Percentiles rank a stretch among this genome's conserved stretches.
These are phyloP conservation scores for Platismatia glauca DNA, from an alignment of 495 filamentous ascomycete genomes.

Conservation along the genomic window DNA sequence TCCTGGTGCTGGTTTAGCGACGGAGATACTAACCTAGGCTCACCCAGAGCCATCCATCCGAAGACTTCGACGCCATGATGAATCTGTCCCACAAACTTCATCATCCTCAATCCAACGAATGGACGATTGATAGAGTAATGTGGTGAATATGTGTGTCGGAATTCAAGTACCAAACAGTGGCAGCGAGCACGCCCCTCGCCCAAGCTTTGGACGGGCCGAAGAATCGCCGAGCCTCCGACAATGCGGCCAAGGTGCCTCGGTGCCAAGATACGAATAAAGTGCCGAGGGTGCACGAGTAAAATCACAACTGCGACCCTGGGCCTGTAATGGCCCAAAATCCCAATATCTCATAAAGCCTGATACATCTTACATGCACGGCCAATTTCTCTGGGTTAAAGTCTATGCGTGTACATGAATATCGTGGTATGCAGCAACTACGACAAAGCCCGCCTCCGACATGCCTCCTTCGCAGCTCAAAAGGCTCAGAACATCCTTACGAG, in stretches of 20 bases:
- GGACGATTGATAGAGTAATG: no score
- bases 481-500: conserved; percentile 77
- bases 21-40: conserved; percentile 13
- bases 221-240: background rate
- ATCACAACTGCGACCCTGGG: no score
- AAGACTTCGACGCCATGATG: conserved; percentile 4
- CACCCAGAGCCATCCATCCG: conserved; percentile 20
- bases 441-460: conserved; percentile 44
- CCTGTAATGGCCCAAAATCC: no score
- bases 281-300: no score
- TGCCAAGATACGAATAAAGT: no score
- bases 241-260: background rate
- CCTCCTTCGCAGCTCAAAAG: conserved; percentile 92
- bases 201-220: no score
- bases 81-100: background rate
- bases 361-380: background rate
- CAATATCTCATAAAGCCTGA: no score
- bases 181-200: no score
- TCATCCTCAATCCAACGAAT: background rate
- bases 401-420: background rate
- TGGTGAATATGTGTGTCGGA: no score
- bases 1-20: background rate
- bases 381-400: background rate
- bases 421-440: background rate
- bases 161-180: no score